Conservation (phyloP, 169 alveolate genomes). For the Hammondia hammondi region DNA sequence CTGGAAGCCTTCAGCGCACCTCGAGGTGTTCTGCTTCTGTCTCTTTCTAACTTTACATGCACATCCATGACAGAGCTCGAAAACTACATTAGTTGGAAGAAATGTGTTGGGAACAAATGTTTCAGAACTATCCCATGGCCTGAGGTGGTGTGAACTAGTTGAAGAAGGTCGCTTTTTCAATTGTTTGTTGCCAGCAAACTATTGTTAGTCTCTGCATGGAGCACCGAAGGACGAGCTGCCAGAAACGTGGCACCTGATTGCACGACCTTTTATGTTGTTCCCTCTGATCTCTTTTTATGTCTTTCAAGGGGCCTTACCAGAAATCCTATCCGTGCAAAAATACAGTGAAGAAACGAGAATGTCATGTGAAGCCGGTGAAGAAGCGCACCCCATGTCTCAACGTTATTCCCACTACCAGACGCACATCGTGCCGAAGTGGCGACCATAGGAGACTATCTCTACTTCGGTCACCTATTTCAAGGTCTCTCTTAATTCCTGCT, state of each 20-base stretch:
- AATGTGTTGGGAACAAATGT: too few species aligned
- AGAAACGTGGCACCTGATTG: neutral
- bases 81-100: too few species aligned
- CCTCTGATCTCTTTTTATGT: neutral
- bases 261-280: neutral
- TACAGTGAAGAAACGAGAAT: neutral
- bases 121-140: too few species aligned
- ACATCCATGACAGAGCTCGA: too few species aligned
- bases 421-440: neutral
- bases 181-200: too few species aligned
- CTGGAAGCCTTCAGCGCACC: neutral
- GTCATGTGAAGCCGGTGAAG: conserved; percentile 2
- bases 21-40: neutral
- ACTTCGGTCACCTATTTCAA: neutral
- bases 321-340: conserved; percentile 10
- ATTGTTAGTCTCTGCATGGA: too few species aligned
- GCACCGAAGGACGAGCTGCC: too few species aligned
- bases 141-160: too few species aligned
- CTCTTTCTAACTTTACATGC: too few species aligned
- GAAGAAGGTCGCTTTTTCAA: too few species aligned
- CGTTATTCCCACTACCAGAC: neutral
- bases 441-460: neutral
- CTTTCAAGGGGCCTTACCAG: conserved; percentile 14
- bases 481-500: neutral
- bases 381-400: neutral